Base-by-base conservation (phyloP, 345 rosid genomes). In the Eucalyptus tenuipes region DNA sequence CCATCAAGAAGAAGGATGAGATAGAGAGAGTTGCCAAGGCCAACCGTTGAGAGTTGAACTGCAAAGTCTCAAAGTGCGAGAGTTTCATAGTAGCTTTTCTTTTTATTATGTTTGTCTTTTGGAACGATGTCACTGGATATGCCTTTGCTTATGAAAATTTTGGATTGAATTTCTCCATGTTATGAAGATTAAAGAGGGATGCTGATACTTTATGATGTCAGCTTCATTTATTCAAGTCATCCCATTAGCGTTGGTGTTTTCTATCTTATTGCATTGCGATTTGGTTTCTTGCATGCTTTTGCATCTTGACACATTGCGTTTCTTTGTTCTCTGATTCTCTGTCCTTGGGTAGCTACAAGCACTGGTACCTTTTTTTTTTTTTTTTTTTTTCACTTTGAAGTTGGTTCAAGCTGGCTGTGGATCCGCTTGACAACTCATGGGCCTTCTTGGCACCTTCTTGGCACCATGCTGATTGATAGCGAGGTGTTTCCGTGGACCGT, bases 21-120 rank as follows among this genome's bases (percentile, higher is more conserved):
- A 95, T 97, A 37, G 99, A 97, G 89, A 94, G 99, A 94, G 99
- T 97, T 92, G 99, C 99, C 3, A 97, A 97, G 94, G 99, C 99
- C 48, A 97, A 97, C 85, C 99, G 99, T 94, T 97, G 88, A 96
- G 88, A 95, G 91, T 31, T 89, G 85, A n/a, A 47, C n/a, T 86
- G n/a, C 61, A 37, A 24, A 42, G 85, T 45, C 10, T 49, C 57
- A 50, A 20, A 49, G 68, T 68, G 29, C 71, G 14, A 27, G 86
- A 86, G 52, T 86, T 44, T 86, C 40, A 17, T 71, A 42, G 66
- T 52, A 68, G 86, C 87, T 52, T 89, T 49, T n/a, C 13, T 86
- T 53, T 86, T 86, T 13, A 37, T 27, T 44, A 40, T 42, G 59
- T 13, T 44, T n/a, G 85, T 88, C 55, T 27, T 57, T 82, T 57